phyloP scores from a whole-genome alignment of 2,329 filamentous ascomycete genomes.

The Ceratocystis diversiconidia region DNA sequence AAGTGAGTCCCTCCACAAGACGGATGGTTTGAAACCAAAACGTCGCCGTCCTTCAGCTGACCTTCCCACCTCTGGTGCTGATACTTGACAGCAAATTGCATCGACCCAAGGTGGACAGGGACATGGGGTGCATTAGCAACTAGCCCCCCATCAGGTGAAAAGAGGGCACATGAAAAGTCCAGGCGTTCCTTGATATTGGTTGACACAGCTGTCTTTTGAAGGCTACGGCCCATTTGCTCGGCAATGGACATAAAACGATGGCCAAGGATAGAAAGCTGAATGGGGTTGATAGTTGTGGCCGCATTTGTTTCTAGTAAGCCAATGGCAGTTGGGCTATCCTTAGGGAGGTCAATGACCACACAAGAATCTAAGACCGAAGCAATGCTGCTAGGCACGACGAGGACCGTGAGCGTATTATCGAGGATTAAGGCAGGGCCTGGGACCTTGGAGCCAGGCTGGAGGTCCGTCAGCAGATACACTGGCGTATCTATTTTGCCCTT shows the following conservation, averaged over 20 bases:
- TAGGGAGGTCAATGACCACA: constrained; percentile 58
- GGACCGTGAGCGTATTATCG: constrained; percentile 81
- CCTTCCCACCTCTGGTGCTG: constrained; percentile 70
- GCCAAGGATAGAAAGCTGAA: constrained; percentile 66
- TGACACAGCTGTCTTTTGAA: constrained; percentile 69
- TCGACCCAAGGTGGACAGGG: constrained; percentile 66
- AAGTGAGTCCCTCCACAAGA: constrained; percentile 73
- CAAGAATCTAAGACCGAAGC: constrained; percentile 74
- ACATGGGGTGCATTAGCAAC: constrained; percentile 70
- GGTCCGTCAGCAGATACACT: constrained; percentile 66
- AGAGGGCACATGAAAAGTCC: constrained; percentile 71
- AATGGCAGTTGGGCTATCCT: background rate
- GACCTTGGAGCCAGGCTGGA: constrained; percentile 58
- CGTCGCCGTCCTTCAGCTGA: constrained; percentile 62
- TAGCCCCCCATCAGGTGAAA: constrained; percentile 59
- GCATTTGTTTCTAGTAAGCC: background rate
- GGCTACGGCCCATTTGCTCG: constrained; percentile 66
- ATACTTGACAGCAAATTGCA: constrained; percentile 67
- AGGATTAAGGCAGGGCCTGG: constrained; percentile 74
- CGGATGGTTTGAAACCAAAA: constrained; percentile 71
- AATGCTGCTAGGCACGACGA: constrained; percentile 64
- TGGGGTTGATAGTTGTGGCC: constrained; percentile 40
- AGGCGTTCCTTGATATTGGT: constrained; percentile 73
- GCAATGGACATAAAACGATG: constrained; percentile 78
- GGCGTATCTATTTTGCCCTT: constrained; percentile 53